These are phyloP conservation scores for Moesziomyces globuligerus DNA, from an alignment of 1,284 basidiomycete species.

Conservation along the genomic window DNA sequence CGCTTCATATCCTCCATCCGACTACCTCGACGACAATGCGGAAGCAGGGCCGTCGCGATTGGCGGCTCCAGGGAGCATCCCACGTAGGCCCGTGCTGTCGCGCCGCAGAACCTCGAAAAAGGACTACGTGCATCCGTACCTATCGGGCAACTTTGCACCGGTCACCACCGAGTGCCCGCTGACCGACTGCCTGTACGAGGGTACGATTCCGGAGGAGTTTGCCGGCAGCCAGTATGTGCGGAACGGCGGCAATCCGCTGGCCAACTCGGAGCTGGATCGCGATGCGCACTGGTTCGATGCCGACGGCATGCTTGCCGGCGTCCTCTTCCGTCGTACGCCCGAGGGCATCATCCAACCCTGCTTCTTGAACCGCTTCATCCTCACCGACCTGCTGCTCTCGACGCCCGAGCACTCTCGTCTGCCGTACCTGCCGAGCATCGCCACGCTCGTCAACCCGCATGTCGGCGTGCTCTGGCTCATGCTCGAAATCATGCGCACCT, in stretches of 20 bases:
- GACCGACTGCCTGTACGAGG: slow-evolving; percentile 59
- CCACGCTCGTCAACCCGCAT: slow-evolving; percentile 70
- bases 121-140: slow-evolving; percentile 63
- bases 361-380: slow-evolving; percentile 68
- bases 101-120: slow-evolving; percentile 39
- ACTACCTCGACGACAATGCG: slow-evolving; percentile 2
- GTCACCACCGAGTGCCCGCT: slow-evolving; percentile 62
- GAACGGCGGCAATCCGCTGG: slow-evolving; percentile 70
- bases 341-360: slow-evolving; percentile 53
- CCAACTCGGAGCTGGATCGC: slow-evolving; percentile 47
- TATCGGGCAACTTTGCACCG: slow-evolving; percentile 67
- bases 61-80: slow-evolving; percentile 6
- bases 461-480: slow-evolving; percentile 67
- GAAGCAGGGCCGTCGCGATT: slow-evolving; percentile 15
- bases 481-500: slow-evolving; percentile 68
- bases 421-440: slow-evolving; percentile 70
- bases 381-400: slow-evolving; percentile 67
- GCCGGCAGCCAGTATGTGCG: slow-evolving; percentile 69
- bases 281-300: slow-evolving; percentile 67
- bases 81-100: slow-evolving; percentile 31
- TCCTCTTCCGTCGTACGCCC: slow-evolving; percentile 67
- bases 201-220: slow-evolving; percentile 64
- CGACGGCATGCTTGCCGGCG: slow-evolving; percentile 70
- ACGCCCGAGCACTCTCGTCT: slow-evolving; percentile 49
- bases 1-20: slow-evolving; percentile 5